Evolutionary conservation across 768 basidiomycete species (phyloP), one percentile per base, ranked within the genome.

Genomic region (Rhodotorula toruloides): DNA sequence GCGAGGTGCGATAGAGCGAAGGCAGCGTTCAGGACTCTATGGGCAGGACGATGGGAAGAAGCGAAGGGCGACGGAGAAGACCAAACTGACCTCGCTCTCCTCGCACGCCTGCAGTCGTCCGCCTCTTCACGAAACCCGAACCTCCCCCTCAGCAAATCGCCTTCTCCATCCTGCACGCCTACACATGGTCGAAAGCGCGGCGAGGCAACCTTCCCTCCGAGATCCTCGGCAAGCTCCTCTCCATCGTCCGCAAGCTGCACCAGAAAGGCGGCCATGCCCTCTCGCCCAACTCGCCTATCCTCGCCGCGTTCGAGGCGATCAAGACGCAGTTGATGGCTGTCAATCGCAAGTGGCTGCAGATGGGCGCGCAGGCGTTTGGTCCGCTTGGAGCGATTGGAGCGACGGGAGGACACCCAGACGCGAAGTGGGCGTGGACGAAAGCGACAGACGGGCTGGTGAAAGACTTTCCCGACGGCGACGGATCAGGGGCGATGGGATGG

Each of bases 391-490:
- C 58, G 16, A 49, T 71, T 7, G 70, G 70, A 25, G 46, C 61
- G 29, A 63, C 70, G 0, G 61, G 55, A 21, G 49, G 46, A 3
- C 37, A 58, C 17, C 31, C 58, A 4, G 47, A 61, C 32, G 70
- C 65, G 3, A 39, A 53, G n/a, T 29, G 49, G n/a, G 65, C 65
- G 5, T 71, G 70, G 70, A 55, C 48, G 0, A 63, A 64, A 27
- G 70, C 70, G 32, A 71, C 70, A 27, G 65, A 67, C 47, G 59
- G 59, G 32, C 64, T 64, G 55, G 40, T 71, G 44, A 67, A 63
- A 42, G 29, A 19, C 3, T 67, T 71, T 58, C 60, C 61, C 16
- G 39, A 32, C 4, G 50, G 37, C 22, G 31, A 47, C 37, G 58
- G 42, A 4, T 40, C 29, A 17, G 56, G 39, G 16, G 57, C 44